Evolutionary conservation across 2,329 filamentous ascomycete species (phyloP), one percentile per base, ranked within the genome.

Genomic region (Metarhizium brunneum): DNA sequence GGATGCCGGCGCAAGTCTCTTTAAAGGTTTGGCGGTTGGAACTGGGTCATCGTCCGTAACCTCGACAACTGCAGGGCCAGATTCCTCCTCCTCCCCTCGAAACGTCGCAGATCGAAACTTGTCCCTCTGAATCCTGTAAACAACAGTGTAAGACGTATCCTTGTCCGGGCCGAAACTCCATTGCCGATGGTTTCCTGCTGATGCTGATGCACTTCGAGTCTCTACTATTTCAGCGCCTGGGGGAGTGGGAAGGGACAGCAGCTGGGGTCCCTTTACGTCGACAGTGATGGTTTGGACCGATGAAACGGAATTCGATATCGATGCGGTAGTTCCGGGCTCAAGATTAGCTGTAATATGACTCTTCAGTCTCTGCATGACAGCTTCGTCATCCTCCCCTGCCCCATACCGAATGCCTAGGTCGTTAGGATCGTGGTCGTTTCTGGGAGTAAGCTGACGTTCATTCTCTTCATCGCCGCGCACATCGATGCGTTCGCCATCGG

Each of bases 201-300:
- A 35, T 35, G 55, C 58, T 56, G 57, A 52, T 45, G 56, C 51
- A 35, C 58, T 55, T 74, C 57, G 56, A 2, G 80, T 75, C 59
- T 83, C 79, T 16, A 86, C 69, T 8, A 86, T 71, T 62, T 85
- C 81, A 10, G 84, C 76, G 0, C 82, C 82, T 0, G 81, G 78
- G 0, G 82, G 78, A 2, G 81, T 78, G 1, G 77, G 71, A 2
- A 86, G 68, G 1, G 77, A 72, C 2, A 79, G 72, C 5, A 76
- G 71, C 20, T 76, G 71, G 4, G 76, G 71, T 1, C 81, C 81
- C 14, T 76, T 76, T 42, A 87, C 77, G 54, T 86, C 82, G 2
- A 86, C 82, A 0, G 83, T 85, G 61, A 86, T 83, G 14, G 76
- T 85, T 59, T 85, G 84, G 7, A 78, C 82, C 1, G 80, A 84